These are phyloP conservation scores for Hyphopichia fennica DNA, from an alignment of 1,139 yeast species.

Conservation along the genomic window DNA sequence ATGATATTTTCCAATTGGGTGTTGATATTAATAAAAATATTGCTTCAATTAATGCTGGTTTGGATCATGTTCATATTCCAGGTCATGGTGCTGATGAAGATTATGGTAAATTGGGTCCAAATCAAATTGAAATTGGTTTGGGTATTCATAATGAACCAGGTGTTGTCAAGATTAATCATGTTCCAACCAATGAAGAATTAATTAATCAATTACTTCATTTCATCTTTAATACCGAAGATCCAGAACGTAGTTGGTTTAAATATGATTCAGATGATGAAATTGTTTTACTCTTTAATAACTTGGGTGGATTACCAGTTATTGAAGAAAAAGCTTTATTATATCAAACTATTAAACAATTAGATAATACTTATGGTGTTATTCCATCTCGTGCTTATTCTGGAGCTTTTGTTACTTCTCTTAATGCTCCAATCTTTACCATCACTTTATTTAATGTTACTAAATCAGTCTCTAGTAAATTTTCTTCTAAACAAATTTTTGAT, in stretches of 20 bases:
- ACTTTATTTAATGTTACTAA: constrained; percentile 47
- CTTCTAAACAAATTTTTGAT: constrained; percentile 33
- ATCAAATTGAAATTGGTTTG: constrained; percentile 48
- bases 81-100: constrained; percentile 33
- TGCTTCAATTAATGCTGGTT: constrained; percentile 51
- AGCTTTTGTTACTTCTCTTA: constrained; percentile 50
- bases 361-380: constrained; percentile 30
- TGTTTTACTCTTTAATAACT: constrained; percentile 47
- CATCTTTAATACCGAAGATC: constrained; percentile 37
- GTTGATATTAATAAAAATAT: constrained; percentile 32
- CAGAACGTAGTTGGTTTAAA: constrained; percentile 42
- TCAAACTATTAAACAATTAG: constrained; percentile 28
- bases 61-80: constrained; percentile 53
- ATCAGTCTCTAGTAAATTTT: constrained; percentile 15
- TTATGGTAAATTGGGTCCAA: constrained; percentile 27
- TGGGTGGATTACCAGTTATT: constrained; percentile 52
- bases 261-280: constrained; percentile 36
- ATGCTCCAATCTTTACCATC: constrained; percentile 52
- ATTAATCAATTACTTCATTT: constrained; percentile 34
- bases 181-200: constrained; percentile 45
- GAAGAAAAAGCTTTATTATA: constrained; percentile 40
- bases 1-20: constrained; percentile 37
- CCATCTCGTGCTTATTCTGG: constrained; percentile 47
- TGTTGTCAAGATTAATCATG: constrained; percentile 32
- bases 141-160: constrained; percentile 61